A percentile compares a stretch with the other conserved stretches of the same genome.
These are phyloP conservation scores for Citropsis articulata DNA, from an alignment of 345 rosid genomes.

Conservation along the genomic window DNA sequence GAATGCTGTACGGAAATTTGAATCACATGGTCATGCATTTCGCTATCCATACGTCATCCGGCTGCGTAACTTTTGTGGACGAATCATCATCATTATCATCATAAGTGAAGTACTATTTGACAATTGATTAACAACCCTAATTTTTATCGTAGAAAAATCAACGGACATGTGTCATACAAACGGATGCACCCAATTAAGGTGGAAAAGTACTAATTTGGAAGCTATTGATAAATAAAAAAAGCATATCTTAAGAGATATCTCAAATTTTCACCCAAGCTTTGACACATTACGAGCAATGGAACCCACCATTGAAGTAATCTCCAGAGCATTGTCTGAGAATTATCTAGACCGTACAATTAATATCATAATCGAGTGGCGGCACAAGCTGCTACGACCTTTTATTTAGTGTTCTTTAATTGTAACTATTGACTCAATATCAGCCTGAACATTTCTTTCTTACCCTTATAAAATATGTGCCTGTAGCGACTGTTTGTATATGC, in stretches of 20 bases:
- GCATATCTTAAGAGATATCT: conserved; percentile 25
- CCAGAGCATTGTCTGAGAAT: neutral
- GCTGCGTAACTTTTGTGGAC: too few species aligned
- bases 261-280: conserved; percentile 16
- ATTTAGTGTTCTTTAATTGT: conserved; percentile 7
- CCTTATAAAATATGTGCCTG: conserved; percentile 23
- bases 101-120: too few species aligned
- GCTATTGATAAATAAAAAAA: conserved; percentile 24
- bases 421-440: conserved; percentile 27
- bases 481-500: neutral
- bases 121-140: too few species aligned
- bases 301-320: conserved; percentile 6
- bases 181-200: conserved; percentile 2
- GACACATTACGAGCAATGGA: conserved; percentile 25
- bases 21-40: too few species aligned
- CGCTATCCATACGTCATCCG: too few species aligned
- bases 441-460: conserved; percentile 7
- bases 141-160: neutral
- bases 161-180: conserved; percentile 22
- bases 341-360: conserved; percentile 21
- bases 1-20: too few species aligned
- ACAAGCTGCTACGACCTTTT: conserved; percentile 16
- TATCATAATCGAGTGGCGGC: conserved; percentile 34
- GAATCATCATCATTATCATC: too few species aligned
- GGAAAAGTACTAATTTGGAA: conserved; percentile 32